These are phyloP conservation scores for Colletotrichum cuscutae DNA, from an alignment of 2,329 filamentous ascomycete species.

Conservation along the genomic window DNA sequence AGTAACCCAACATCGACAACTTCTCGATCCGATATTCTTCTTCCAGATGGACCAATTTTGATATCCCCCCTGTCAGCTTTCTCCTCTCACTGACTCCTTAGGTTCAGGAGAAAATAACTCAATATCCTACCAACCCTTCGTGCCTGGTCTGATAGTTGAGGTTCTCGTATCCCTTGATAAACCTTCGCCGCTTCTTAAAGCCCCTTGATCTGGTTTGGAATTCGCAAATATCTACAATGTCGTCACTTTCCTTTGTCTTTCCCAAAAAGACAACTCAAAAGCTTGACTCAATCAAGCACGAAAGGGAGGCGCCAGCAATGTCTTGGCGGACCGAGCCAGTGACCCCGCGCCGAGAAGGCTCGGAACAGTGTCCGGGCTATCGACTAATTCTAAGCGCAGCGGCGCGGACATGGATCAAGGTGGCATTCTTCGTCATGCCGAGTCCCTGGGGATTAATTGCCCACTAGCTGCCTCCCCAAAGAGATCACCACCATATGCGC, in stretches of 20 bases:
- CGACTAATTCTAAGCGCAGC: neutral
- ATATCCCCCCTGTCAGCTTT: too few species aligned
- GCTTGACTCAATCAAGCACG: neutral
- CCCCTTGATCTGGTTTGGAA: neutral
- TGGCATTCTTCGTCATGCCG: neutral
- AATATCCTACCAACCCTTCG: neutral
- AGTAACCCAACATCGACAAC: neutral
- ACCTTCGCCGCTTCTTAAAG: neutral
- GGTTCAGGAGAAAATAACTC: neutral
- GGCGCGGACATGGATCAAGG: neutral
- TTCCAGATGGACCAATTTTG: neutral
- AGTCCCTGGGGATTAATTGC: neutral
- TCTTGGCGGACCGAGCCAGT: conserved; percentile 8
- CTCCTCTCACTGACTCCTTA: neutral
- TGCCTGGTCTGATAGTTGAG: neutral
- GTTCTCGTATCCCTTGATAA: neutral
- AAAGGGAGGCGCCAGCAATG: neutral
- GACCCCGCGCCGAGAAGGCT: neutral
- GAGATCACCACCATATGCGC: neutral
- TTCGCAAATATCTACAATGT: neutral
- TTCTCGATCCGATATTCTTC: neutral
- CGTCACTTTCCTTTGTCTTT: neutral
- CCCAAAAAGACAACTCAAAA: neutral
- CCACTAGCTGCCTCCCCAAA: neutral
- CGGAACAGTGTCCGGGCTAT: neutral